Percentiles rank a stretch among this genome's conserved stretches.
Conservation (phyloP, 106 monocot species). For the Dendrobium nobile region DNA sequence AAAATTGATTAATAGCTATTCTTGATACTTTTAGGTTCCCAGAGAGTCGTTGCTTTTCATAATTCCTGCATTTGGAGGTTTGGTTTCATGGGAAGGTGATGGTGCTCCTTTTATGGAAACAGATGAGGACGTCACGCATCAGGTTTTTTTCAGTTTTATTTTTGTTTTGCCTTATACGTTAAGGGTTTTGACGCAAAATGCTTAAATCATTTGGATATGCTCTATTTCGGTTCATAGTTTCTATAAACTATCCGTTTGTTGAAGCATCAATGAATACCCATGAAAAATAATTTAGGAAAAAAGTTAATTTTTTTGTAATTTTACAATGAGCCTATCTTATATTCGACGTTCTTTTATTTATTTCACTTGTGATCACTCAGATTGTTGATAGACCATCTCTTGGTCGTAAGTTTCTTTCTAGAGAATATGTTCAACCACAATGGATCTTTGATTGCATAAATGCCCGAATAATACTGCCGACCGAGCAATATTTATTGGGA, state of each 20-base stretch:
- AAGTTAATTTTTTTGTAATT: background rate
- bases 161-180: background rate
- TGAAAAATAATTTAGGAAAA: background rate
- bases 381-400: conserved; percentile 94
- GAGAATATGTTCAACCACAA: conserved; percentile 94
- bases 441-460: conserved; percentile 97
- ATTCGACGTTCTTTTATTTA: background rate
- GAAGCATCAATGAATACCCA: background rate
- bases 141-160: conserved; percentile 30
- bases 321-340: background rate
- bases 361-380: conserved; percentile 25
- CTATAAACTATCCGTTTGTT: background rate
- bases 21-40: conserved; percentile 51
- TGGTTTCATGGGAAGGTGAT: conserved; percentile 98
- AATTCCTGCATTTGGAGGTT: conserved; percentile 92
- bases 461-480: conserved; percentile 71
- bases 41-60: conserved; percentile 83
- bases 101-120: conserved; percentile 68
- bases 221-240: background rate
- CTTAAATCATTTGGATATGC: background rate
- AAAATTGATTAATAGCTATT: background rate
- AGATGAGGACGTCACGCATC: conserved; percentile 79
- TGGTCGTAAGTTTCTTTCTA: conserved; percentile 89
- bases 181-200: background rate
- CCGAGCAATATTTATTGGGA: conserved; percentile 78